Percentiles rank a stretch among this genome's conserved stretches.
phyloP scores from a whole-genome alignment of 208 protist genomes.

The Acanthamoeba royreba region DNA sequence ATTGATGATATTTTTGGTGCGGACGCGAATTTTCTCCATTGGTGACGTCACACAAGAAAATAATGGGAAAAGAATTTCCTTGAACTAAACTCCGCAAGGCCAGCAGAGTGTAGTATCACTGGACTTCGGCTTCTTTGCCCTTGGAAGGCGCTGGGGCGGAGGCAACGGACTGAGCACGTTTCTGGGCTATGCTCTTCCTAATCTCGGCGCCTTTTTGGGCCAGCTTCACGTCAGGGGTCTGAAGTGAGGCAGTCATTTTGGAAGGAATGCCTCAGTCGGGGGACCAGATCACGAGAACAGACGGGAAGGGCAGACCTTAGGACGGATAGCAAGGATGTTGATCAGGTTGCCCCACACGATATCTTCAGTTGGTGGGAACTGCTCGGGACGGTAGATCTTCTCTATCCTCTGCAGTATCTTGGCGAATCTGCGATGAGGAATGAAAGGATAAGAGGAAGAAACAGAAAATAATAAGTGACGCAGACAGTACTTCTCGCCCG shows the following conservation, averaged over 20 bases:
- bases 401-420: neutral
- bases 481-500: neutral
- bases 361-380: neutral
- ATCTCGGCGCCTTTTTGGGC: neutral
- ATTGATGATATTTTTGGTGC: too few relatives aligned
- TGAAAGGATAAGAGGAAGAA: neutral
- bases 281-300: too few relatives aligned
- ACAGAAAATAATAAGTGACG: neutral
- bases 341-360: neutral
- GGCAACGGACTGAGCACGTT: neutral
- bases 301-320: neutral
- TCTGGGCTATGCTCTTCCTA: neutral
- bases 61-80: too few relatives aligned
- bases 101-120: too few relatives aligned
- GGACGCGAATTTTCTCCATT: too few relatives aligned
- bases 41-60: too few relatives aligned
- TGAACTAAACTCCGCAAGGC: too few relatives aligned
- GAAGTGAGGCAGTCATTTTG: neutral
- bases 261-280: neutral
- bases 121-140: too few relatives aligned
- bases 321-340: neutral
- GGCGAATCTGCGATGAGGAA: neutral
- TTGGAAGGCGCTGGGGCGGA: neutral
- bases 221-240: neutral
- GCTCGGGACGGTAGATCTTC: neutral